These are phyloP conservation scores for Penicillium sp. DNA, from an alignment of 2,329 filamentous ascomycete genomes.

Conservation along the genomic window DNA sequence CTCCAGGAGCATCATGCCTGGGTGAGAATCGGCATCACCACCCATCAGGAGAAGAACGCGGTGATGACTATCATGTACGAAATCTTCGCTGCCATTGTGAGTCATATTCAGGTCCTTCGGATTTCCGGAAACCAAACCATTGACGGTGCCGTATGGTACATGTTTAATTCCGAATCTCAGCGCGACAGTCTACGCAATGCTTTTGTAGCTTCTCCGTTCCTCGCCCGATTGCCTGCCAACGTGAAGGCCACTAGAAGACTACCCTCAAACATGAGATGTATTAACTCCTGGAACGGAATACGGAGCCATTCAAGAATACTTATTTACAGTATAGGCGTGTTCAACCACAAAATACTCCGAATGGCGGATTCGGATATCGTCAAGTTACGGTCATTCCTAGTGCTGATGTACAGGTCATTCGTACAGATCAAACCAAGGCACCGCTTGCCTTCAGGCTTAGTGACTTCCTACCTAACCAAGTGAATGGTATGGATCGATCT, in stretches of 20 bases:
- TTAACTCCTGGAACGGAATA: background rate
- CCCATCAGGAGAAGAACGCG: background rate
- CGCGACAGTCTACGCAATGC: background rate
- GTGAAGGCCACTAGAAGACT: background rate
- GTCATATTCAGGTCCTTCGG: background rate
- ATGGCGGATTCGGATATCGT: background rate
- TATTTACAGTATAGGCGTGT: background rate
- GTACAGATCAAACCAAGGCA: background rate
- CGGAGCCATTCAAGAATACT: background rate
- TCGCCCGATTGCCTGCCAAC: background rate
- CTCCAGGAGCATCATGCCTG: background rate
- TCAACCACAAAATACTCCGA: background rate
- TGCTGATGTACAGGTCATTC: background rate
- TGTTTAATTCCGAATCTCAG: background rate
- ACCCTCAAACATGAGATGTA: background rate
- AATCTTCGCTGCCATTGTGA: background rate
- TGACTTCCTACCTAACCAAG: background rate
- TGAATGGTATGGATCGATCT: background rate
- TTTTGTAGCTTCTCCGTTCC: background rate
- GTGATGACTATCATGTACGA: background rate
- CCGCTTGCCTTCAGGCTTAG: background rate
- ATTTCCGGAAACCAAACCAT: background rate
- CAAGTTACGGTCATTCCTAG: background rate
- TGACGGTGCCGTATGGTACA: background rate
- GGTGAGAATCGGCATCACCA: background rate